These are phyloP conservation scores for Toxoplasma gondii DNA, from an alignment of 169 alveolate species.

Conservation along the genomic window DNA sequence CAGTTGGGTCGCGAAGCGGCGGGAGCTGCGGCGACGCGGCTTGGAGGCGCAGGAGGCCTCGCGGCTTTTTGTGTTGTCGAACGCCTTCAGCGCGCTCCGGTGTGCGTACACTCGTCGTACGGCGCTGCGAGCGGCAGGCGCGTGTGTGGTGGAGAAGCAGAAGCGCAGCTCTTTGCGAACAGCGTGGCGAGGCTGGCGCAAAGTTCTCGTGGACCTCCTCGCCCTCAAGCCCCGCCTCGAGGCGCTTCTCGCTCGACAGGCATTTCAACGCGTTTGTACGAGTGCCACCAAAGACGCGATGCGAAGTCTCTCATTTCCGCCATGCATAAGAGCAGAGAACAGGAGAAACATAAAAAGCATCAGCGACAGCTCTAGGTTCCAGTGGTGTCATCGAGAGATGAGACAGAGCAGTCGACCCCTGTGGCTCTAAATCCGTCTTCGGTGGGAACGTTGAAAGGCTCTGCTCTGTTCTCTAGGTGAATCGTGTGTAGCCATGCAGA, in stretches of 20 bases:
- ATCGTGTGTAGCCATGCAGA: no score
- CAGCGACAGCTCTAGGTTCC: background rate
- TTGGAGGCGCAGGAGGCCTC: background rate
- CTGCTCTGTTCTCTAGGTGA: no score
- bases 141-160: background rate
- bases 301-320: background rate
- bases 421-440: no score
- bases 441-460: no score
- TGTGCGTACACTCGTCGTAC: background rate
- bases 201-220: background rate
- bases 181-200: slow-evolving; percentile 38
- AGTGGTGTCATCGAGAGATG: no score
- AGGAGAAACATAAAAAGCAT: background rate
- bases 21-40: background rate
- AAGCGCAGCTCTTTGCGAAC: background rate
- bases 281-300: background rate
- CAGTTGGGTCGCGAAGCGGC: background rate
- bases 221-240: slow-evolving; percentile 30
- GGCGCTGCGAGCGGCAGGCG: background rate
- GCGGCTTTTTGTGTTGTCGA: background rate
- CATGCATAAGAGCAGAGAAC: background rate
- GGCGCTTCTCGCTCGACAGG: slow-evolving; percentile 22
- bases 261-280: background rate
- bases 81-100: background rate
- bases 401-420: no score